Evolutionary conservation across 805 yeast genomes (phyloP).

Genomic region (Kuraishia ogatae): DNA sequence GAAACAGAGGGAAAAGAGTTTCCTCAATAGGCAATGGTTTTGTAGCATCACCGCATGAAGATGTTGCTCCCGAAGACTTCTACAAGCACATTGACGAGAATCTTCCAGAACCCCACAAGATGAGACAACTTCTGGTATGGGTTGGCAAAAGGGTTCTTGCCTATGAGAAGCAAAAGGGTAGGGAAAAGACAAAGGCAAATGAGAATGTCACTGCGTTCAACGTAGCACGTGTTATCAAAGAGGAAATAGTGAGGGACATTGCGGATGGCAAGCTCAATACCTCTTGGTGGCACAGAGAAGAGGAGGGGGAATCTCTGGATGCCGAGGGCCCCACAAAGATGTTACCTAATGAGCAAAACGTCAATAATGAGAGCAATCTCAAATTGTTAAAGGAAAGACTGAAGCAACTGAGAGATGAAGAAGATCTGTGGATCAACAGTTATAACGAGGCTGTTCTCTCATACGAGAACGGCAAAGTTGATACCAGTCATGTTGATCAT

Average conservation of each 20-base stretch:
- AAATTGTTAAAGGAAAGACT: slow-evolving; percentile 36
- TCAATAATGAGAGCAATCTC: slow-evolving; percentile 38
- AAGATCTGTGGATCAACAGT: slow-evolving; percentile 30
- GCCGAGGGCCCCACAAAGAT: slow-evolving; percentile 19
- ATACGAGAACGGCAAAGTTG: background rate
- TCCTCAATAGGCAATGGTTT: slow-evolving; percentile 73
- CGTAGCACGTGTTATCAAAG: slow-evolving; percentile 56
- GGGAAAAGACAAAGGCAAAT: slow-evolving; percentile 17
- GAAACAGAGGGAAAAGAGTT: slow-evolving; percentile 59
- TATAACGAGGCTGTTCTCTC: background rate
- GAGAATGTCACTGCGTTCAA: slow-evolving; percentile 31
- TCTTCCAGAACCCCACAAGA: slow-evolving; percentile 63
- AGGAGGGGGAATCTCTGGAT: slow-evolving; percentile 9
- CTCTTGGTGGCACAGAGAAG: slow-evolving; percentile 54
- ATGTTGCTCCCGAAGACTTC: slow-evolving; percentile 44
- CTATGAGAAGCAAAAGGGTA: slow-evolving; percentile 16
- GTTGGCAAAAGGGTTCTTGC: slow-evolving; percentile 42
- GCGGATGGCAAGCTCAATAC: slow-evolving; percentile 50
- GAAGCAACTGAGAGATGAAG: slow-evolving; percentile 34
- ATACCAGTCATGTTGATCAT: background rate
- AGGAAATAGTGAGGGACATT: slow-evolving; percentile 52
- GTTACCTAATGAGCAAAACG: slow-evolving; percentile 54
- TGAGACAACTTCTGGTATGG: slow-evolving; percentile 67
- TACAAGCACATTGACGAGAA: slow-evolving; percentile 54
- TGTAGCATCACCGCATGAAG: slow-evolving; percentile 56